Evolutionary conservation across 1,284 basidiomycete species (phyloP), one percentile per base, ranked within the genome.

Genomic region (Trametes sp.): DNA sequence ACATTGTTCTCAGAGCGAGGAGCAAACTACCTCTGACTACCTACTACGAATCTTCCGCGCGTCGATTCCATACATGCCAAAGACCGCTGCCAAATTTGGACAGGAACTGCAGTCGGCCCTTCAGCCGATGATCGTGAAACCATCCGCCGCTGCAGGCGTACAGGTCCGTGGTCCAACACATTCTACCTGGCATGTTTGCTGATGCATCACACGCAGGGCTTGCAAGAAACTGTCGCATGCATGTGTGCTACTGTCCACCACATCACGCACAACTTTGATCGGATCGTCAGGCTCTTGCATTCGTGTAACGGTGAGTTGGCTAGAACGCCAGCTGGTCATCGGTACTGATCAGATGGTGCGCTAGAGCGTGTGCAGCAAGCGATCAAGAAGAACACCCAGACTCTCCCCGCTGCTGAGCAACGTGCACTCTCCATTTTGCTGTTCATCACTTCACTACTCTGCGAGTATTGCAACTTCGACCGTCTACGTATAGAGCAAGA

Each of bases 181-280:
- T 44, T n/a, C 4, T 4, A 36, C 50, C 26, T 8, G 4, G 14
- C 21, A 4, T 14, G 50, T 11, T 63, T 21, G 51, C 35, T 26
- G 21, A 42, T 9, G 4, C 16, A 23, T 14, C 16, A 6, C n/a
- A 19, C 19, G 16, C 65, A 95, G 89, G 88, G 90, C 29, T 76
- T 98, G 36, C 94, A 96, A 77, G 96, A 98, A 76, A 87, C 89
- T 9, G 90, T 99, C 13, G 93, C 93, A 0, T 98, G 96, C 70
- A 90, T 96, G 78, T 97, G 96, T 74, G 85, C 87, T 0, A 90
- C 94, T 2, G 90, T 97, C 1, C 87, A 88, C 54, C 79, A 93
- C 70, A 83, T 98, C 31, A 98, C 98, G 0, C 90, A 94, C 68
- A 94, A 98, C 69, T 97, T 90, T 70, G 77, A 78, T 14, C 84